A percentile compares a stretch with the other conserved stretches of the same genome.
Conservation (phyloP, 169 alveolate species). For the Plasmodium coatneyi region DNA sequence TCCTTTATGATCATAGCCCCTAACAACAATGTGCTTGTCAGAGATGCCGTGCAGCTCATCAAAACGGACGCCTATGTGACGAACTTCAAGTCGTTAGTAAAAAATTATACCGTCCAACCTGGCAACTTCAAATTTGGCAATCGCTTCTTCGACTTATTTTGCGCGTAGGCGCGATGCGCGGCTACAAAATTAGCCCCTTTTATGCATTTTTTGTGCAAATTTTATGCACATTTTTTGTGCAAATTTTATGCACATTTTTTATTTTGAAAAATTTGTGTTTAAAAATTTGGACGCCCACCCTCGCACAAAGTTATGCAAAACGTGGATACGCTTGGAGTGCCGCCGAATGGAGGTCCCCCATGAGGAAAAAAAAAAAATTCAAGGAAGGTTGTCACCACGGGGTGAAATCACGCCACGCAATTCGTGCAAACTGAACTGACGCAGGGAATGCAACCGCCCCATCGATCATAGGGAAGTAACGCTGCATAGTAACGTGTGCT, state of each 20-base stretch:
- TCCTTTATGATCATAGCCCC: conserved; percentile 58
- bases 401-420: neutral
- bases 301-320: neutral
- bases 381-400: neutral
- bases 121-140: conserved; percentile 14
- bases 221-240: neutral
- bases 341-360: neutral
- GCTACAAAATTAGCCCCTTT: neutral
- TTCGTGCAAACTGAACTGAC: neutral
- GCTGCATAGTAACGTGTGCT: neutral
- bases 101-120: conserved; percentile 43
- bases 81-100: conserved; percentile 42
- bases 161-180: neutral
- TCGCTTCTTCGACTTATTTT: conserved; percentile 46
- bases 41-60: conserved; percentile 53
- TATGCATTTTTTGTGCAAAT: neutral
- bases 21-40: conserved; percentile 36
- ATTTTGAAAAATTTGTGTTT: neutral
- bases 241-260: neutral
- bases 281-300: neutral
- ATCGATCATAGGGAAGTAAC: neutral
- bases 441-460: neutral
- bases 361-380: no score
- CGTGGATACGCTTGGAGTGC: neutral
- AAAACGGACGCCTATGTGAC: conserved; percentile 43